Base-by-base conservation (phyloP, 805 yeast species). In the Lachancea kluyveri region DNA sequence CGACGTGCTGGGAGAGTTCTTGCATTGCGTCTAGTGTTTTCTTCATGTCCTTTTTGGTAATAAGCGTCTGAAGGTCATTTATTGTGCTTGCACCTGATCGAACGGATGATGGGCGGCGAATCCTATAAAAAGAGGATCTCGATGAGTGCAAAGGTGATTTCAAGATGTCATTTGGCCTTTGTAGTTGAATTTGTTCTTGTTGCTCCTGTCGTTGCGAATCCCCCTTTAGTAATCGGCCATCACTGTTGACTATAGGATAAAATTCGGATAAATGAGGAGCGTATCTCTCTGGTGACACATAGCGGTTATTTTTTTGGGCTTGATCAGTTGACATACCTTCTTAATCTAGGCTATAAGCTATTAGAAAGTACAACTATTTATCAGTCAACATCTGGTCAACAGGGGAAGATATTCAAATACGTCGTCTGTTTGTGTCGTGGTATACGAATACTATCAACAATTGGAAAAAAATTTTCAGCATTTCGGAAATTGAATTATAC, bases 261-360 rank as follows among this genome's bases (percentile, higher is more conserved):
- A 77, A 77, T 50, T 77, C 84, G 3, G 79, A 66, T 22, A 77
- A 54, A 50, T 77, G 84, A 17, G 75, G 59, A 7, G 67, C 65
- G 35, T 45, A 50, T 23, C 57, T 38, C 21, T 41, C 50, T 5
- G 53, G 48, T 14, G 50, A 35, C 15, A 37, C 40, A 17, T 40
- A 20, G 9, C 19, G 16, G 16, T 27, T 21, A 17, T 15, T 21
- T 3, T 22, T 13, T 10, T 28, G 13, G 8, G 28, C 17, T 16
- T 16, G n/a, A n/a, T n/a, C n/a, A n/a, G n/a, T n/a, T n/a, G n/a
- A n/a, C n/a, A n/a, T n/a, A n/a, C n/a, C n/a, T n/a, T n/a, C n/a
- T n/a, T n/a, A n/a, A n/a, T n/a, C n/a, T n/a, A n/a, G n/a, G n/a
- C n/a, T n/a, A n/a, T n/a, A n/a, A n/a, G n/a, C n/a, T n/a, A n/a